Conservation (phyloP, 306 rosid species). For the Lotus japonicus region DNA sequence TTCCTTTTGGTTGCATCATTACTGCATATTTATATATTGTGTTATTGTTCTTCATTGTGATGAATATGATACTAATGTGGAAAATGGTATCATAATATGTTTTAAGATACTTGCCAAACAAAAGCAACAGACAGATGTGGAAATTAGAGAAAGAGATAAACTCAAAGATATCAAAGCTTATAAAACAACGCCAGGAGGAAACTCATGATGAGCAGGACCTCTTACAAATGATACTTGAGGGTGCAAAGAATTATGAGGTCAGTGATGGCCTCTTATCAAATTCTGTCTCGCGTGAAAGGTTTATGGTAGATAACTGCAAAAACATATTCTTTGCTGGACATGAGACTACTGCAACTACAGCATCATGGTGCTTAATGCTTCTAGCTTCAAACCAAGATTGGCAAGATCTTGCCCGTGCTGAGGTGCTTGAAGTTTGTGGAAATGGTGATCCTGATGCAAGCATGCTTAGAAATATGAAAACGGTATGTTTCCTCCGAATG, state of each 20-base stretch:
- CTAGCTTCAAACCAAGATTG: slow-evolving; percentile 34
- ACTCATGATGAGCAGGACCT: slow-evolving; percentile 50
- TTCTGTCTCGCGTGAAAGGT: slow-evolving; percentile 15
- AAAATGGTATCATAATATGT: neutral
- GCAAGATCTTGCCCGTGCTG: slow-evolving; percentile 34
- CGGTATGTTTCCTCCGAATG: slow-evolving; percentile 9
- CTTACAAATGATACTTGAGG: slow-evolving; percentile 55
- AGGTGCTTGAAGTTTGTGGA: slow-evolving; percentile 29
- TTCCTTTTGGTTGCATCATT: no score
- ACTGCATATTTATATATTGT: neutral
- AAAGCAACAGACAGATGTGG: slow-evolving; percentile 48
- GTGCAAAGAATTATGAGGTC: slow-evolving; percentile 33
- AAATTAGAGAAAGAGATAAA: slow-evolving; percentile 53
- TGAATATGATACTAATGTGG: neutral
- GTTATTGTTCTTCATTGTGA: neutral
- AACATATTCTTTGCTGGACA: slow-evolving; percentile 40
- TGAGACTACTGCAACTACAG: slow-evolving; percentile 37
- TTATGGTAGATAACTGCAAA: slow-evolving; percentile 48
- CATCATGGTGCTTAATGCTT: slow-evolving; percentile 38
- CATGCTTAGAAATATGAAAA: slow-evolving; percentile 30
- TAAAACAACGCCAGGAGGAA: slow-evolving; percentile 31
- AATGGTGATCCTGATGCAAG: slow-evolving; percentile 19
- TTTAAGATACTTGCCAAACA: slow-evolving; percentile 50
- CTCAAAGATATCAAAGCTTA: slow-evolving; percentile 36
- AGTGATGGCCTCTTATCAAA: slow-evolving; percentile 1